Evolutionary conservation across 371 early-diverging fungal species (phyloP).

Genomic region (Zopfochytrium polystomum): DNA sequence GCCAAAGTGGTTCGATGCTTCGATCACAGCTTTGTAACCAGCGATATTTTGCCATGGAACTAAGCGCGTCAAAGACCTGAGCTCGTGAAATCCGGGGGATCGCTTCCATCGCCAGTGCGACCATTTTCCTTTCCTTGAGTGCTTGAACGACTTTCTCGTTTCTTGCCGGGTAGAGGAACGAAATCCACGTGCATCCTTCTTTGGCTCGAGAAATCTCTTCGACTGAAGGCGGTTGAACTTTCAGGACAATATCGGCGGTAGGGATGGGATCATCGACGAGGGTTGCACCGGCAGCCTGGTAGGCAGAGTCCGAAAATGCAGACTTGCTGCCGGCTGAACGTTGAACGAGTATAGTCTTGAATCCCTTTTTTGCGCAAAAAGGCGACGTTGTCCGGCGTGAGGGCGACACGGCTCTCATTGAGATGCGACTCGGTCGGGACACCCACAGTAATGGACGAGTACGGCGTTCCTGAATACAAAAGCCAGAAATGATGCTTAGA

Average conservation of each 20-base stretch:
- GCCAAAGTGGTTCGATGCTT: slow-evolving; percentile 35
- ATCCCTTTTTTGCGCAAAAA: slow-evolving; percentile 32
- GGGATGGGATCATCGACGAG: too few relatives aligned
- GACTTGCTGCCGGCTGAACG: slow-evolving; percentile 23
- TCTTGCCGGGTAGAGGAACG: slow-evolving; percentile 23
- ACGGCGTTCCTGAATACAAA: slow-evolving; percentile 19
- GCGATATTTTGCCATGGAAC: slow-evolving; percentile 37
- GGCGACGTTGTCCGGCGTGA: slow-evolving; percentile 29
- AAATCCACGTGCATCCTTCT: slow-evolving; percentile 15
- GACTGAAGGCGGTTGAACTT: slow-evolving; percentile 23
- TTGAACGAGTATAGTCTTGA: slow-evolving; percentile 23
- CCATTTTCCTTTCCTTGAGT: slow-evolving; percentile 7
- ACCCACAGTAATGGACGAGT: slow-evolving; percentile 20
- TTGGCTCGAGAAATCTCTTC: slow-evolving; percentile 16
- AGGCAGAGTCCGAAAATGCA: slow-evolving; percentile 26
- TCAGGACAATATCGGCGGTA: slow-evolving; percentile 24
- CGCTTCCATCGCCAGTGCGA: too few relatives aligned
- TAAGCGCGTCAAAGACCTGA: slow-evolving; percentile 34
- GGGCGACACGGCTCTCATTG: slow-evolving; percentile 28
- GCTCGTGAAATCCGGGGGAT: slow-evolving; percentile 28
- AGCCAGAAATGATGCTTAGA: too few relatives aligned
- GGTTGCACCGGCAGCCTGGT: slow-evolving; percentile 28
- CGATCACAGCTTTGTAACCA: slow-evolving; percentile 36
- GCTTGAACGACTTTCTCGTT: slow-evolving; percentile 18
- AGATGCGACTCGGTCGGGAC: slow-evolving; percentile 21